These are phyloP conservation scores for Dipteronia sinensis DNA, from an alignment of 345 rosid genomes.

Conservation along the genomic window DNA sequence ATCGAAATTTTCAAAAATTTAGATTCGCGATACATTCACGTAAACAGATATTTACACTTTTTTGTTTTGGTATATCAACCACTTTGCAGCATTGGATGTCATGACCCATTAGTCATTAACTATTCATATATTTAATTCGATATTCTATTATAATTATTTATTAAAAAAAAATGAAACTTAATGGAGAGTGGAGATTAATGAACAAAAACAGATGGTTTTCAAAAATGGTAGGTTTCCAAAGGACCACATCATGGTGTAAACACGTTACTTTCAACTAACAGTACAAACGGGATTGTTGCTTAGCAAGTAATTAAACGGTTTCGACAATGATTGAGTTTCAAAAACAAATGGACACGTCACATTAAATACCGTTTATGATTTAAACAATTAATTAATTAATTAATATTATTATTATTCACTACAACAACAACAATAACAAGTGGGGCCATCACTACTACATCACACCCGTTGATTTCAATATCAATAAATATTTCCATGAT, in stretches of 20 bases:
- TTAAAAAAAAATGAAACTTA: too few species aligned
- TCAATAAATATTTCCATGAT: background rate
- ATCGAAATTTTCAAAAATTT: too few species aligned
- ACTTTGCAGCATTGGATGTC: too few species aligned
- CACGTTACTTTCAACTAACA: background rate
- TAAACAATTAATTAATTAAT: background rate
- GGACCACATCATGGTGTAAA: background rate
- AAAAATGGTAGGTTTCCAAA: background rate
- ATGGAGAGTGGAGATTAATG: too few species aligned
- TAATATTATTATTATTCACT: background rate
- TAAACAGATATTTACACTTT: too few species aligned
- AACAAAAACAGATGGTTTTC: too few species aligned
- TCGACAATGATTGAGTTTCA: slow-evolving; percentile 33
- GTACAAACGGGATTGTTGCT: background rate
- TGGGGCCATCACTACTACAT: background rate
- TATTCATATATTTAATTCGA: too few species aligned
- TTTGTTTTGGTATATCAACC: too few species aligned
- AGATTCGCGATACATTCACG: too few species aligned
- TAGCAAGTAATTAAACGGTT: slow-evolving; percentile 16
- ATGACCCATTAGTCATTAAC: too few species aligned
- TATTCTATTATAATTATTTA: too few species aligned
- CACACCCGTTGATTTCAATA: background rate
- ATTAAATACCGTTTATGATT: slow-evolving; percentile 6
- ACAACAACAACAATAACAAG: background rate
- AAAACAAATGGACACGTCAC: slow-evolving; percentile 16